These are phyloP conservation scores for Solanum infundibuliforme DNA, from an alignment of 257 asterid species.

Conservation along the genomic window DNA sequence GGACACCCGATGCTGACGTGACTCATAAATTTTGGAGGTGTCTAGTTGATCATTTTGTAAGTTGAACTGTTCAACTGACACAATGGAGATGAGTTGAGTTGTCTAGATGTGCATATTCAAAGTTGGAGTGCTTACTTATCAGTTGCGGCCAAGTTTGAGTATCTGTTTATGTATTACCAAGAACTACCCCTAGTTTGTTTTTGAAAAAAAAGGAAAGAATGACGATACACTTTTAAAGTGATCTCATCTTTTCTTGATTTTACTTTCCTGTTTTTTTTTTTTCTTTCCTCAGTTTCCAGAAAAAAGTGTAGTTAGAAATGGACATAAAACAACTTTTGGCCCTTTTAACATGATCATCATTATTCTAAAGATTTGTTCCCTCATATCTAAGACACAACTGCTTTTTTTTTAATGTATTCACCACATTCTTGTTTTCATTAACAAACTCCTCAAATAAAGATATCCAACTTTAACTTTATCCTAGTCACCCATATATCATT, in stretches of 20 bases:
- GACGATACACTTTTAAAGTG: background rate
- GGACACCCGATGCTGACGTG: background rate
- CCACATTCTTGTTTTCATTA: constrained; percentile 30
- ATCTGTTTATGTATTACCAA: background rate
- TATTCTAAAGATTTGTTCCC: background rate
- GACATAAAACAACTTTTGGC: background rate
- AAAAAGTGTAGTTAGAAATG: background rate
- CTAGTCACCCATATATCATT: constrained; percentile 1
- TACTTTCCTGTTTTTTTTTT: background rate
- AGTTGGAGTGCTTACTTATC: background rate
- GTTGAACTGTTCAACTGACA: background rate
- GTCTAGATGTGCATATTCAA: background rate
- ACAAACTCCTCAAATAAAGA: constrained; percentile 11
- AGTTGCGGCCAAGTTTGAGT: background rate
- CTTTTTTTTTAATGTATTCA: constrained; percentile 32
- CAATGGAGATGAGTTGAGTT: background rate
- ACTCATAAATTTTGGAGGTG: background rate
- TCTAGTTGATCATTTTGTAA: background rate
- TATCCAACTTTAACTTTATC: constrained; percentile 1
- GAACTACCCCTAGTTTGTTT: background rate
- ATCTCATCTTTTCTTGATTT: background rate
- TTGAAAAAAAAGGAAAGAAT: background rate
- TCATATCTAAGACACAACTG: background rate
- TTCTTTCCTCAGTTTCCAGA: background rate
- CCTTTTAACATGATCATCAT: background rate